Base-by-base conservation (phyloP, 108 stramenopile species). In the Parmales sp. region DNA sequence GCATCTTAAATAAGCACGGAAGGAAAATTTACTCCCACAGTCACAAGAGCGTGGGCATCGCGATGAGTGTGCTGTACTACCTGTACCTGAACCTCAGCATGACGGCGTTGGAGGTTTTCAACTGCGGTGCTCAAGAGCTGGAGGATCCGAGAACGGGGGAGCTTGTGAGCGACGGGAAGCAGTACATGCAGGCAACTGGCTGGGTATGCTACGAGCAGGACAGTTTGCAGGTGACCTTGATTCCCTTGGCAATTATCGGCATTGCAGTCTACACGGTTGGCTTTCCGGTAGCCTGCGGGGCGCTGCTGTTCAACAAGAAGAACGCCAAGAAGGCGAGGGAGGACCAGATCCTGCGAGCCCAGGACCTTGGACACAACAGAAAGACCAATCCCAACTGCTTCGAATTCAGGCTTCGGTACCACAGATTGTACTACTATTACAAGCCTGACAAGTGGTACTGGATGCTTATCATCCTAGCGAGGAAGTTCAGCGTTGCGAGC, bases 361-460 rank as follows among this genome's bases (percentile, higher is more conserved):
- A 31, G 54, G 69, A 49, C 31, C 13, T 37, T 11, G 51, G 54
- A 5, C n/a, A 38, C 23, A 36, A 28, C 11, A 38, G 26, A 34
- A 29, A 11, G 13, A 70, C 69, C 9, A 70, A 70, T 31, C 69
- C 69, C 5, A 36, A 64, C 43, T 39, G 63, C 41, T 70, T 9
- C 8, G 54, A 70, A 39, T 44, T 63, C 64, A 45, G 69, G 64
- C 13, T 8, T 16, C n/a, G 43, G 29, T 70, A 64, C 44, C 20
- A 18, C 51, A 34, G 34, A 34, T 54, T 70, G 39, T 70, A 63
- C 54, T 70, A 54, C 25, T 43, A 63, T 20, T 70, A 49, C 54
- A 70, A 70, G 43, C 69, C 69, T 18, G 20, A 37, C 29, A n/a
- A 20, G 26, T 63, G 60, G 63, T 70, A 51, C 54, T 70, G 69